Base-by-base conservation (phyloP, 1,284 basidiomycete species). In the Jaminaea rosea region DNA sequence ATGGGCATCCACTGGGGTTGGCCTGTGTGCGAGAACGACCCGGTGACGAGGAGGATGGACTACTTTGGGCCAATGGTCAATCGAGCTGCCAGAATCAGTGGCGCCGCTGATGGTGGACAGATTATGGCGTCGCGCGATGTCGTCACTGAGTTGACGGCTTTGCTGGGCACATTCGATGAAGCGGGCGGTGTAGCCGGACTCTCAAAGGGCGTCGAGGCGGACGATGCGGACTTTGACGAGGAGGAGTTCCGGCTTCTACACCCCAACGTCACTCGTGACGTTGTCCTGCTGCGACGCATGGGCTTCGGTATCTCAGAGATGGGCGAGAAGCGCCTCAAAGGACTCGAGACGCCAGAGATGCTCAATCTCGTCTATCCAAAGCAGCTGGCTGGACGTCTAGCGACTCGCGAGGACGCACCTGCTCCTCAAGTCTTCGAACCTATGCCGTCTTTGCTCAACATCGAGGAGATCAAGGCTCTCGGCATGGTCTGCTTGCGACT, bases 1-100 rank as follows among this genome's bases (percentile, higher is more conserved):
- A 98, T 99, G 93, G 93, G 94, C 42, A 86, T 98, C 44, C 94
- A 98, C 75, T 92, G 87, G 75, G 94, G 94, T 28, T 76, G 77
- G 24, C 94, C 94, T 0, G 82, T 90, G 41, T 97, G 91, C 73
- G 92, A 97, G 71, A 82, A 83, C 9, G 94, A 99, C 76, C 87
- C 89, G 1, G 87, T 94, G 72, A 98, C 92, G 4, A 79, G 84
- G 57, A 85, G 94, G 24, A 98, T 99, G 94, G 93, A 98, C 76
- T 75, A 75, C 61, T 75, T 75, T 55, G 73, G 73, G 1, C 73
- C 73, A 13, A 75, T 75, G 67, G 70, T 72, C 44, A 72, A 72
- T 46, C 65, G 92, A 37, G 81, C 93, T 0, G 84, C 93, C 1
- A 81, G 94, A 50, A 88, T 99, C 69, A 83, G 80, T 58, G 84